phyloP scores from a whole-genome alignment of 331 rosid genomes.

The Ulmus americana region DNA sequence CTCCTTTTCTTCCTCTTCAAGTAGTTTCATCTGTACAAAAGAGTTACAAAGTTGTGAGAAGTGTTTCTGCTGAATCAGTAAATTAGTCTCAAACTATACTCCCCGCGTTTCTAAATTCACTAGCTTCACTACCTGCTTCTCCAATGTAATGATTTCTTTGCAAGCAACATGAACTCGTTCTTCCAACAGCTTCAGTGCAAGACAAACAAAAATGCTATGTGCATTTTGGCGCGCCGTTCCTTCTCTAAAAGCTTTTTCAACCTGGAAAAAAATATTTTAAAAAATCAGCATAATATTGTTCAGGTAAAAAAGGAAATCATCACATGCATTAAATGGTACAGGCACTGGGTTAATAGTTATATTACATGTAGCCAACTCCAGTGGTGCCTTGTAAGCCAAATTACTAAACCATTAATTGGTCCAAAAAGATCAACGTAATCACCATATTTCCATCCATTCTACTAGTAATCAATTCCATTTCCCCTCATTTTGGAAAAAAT shows the following conservation, averaged over 20 bases:
- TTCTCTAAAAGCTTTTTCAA: conserved; percentile 98
- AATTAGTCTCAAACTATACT: conserved; percentile 17
- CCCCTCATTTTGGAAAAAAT: neutral
- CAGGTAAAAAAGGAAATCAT: neutral
- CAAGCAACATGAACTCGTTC: conserved; percentile 94
- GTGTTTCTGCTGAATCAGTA: conserved; percentile 5
- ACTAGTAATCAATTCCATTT: neutral
- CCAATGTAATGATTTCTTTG: conserved; percentile 91
- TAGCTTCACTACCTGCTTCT: conserved; percentile 74
- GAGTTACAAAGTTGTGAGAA: conserved; percentile 28
- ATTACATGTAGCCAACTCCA: conserved; percentile 1
- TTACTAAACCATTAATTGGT: neutral
- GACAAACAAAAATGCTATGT: conserved; percentile 93
- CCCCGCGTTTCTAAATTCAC: conserved; percentile 19
- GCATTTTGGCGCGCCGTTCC: conserved; percentile 99
- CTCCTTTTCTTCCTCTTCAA: conserved; percentile 99
- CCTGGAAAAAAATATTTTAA: conserved; percentile 47
- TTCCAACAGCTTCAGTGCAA: conserved; percentile 86
- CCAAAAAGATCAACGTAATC: neutral
- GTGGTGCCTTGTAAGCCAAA: neutral
- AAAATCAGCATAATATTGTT: neutral
- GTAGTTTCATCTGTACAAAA: conserved; percentile 75
- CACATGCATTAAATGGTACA: neutral
- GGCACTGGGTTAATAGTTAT: neutral
- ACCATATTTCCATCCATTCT: neutral